Conservation (phyloP, 2,329 filamentous ascomycete genomes). For the Mariannaea sp. region DNA sequence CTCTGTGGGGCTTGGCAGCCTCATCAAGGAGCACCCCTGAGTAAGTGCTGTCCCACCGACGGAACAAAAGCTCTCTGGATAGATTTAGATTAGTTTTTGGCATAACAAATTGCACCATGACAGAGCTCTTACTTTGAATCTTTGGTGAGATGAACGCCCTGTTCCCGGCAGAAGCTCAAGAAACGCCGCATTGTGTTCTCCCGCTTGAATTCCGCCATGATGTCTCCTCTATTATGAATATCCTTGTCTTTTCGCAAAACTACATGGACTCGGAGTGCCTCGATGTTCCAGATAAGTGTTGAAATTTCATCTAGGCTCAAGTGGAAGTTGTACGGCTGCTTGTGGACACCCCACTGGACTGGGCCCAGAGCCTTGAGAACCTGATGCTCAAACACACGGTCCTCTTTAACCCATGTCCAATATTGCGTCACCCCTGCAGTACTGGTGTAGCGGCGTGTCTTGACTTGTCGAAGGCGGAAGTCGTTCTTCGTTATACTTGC, state of each 20-base stretch:
- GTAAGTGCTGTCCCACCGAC: conserved; percentile 44
- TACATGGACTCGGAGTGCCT: conserved; percentile 50
- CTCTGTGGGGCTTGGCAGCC: conserved; percentile 36
- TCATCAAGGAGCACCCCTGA: conserved; percentile 40
- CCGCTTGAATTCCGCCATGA: conserved; percentile 58
- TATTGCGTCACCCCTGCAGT: conserved; percentile 58
- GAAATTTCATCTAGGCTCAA: conserved; percentile 52
- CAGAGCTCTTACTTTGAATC: conserved; percentile 46
- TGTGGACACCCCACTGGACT: conserved; percentile 55
- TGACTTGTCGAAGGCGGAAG: conserved; percentile 59
- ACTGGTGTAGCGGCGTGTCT: conserved; percentile 53
- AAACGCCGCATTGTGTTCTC: conserved; percentile 59
- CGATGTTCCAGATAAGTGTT: conserved; percentile 51
- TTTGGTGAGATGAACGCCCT: conserved; percentile 49
- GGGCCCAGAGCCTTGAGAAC: conserved; percentile 53
- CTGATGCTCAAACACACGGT: conserved; percentile 56
- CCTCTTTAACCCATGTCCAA: conserved; percentile 55
- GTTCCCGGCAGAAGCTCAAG: conserved; percentile 51
- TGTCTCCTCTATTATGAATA: conserved; percentile 48
- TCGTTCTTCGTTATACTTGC: conserved; percentile 53
- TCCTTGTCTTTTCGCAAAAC: conserved; percentile 42
- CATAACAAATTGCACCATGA: neutral
- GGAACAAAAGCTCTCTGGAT: conserved; percentile 46
- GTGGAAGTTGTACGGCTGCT: conserved; percentile 57
- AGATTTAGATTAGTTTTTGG: conserved; percentile 24